These are phyloP conservation scores for Fraxinus greggii DNA, from an alignment of 305 asterid genomes.

Conservation along the genomic window DNA sequence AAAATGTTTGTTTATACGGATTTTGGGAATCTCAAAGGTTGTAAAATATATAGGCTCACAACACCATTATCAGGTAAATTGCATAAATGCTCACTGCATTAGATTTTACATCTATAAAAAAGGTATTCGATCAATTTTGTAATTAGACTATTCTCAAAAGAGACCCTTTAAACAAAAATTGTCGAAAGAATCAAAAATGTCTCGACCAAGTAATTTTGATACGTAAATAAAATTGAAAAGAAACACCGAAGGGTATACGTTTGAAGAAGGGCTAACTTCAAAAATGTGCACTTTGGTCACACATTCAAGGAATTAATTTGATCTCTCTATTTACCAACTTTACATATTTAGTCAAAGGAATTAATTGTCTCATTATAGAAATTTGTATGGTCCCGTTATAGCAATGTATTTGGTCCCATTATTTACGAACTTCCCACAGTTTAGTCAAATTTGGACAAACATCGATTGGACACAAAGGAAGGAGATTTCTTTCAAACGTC, in stretches of 20 bases:
- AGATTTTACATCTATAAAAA: background rate
- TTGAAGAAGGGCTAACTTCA: background rate
- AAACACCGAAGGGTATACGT: background rate
- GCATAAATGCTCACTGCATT: background rate
- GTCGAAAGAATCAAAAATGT: background rate
- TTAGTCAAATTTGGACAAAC: slow-evolving; percentile 2
- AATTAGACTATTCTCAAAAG: background rate
- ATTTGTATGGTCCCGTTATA: background rate
- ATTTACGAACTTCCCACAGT: background rate
- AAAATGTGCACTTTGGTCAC: background rate
- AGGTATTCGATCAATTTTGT: background rate
- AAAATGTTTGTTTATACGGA: background rate
- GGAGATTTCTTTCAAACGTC: background rate
- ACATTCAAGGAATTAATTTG: background rate
- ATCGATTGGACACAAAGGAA: background rate
- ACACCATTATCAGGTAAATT: background rate
- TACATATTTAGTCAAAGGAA: background rate
- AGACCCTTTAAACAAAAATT: background rate
- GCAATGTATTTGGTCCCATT: background rate
- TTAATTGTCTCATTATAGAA: background rate
- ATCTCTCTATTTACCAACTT: background rate
- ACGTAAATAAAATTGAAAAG: background rate
- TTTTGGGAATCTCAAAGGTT: background rate
- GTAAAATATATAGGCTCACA: background rate
- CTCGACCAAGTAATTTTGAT: background rate